Conservation (phyloP, 2,329 filamentous ascomycete species). For the Aureobasidium mangrovei region DNA sequence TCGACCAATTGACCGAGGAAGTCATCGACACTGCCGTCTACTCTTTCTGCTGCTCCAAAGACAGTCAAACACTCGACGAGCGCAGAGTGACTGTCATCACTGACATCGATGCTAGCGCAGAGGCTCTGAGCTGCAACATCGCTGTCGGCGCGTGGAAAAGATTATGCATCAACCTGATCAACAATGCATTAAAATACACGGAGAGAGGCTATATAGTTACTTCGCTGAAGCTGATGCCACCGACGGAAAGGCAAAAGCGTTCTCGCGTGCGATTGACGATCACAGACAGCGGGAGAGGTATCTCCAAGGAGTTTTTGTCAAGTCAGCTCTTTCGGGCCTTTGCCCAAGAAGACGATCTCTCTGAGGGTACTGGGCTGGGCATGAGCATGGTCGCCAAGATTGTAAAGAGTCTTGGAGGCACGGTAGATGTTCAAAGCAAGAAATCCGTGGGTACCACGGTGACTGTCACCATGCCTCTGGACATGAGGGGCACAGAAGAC, state of each 20-base stretch:
- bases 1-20: slow-evolving; percentile 2
- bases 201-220: slow-evolving; percentile 28
- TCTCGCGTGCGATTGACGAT: slow-evolving; percentile 28
- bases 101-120: slow-evolving; percentile 6
- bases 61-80: background rate
- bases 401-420: slow-evolving; percentile 20
- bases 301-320: slow-evolving; percentile 48
- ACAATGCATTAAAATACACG: slow-evolving; percentile 41
- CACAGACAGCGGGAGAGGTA: slow-evolving; percentile 57
- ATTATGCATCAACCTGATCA: slow-evolving; percentile 22
- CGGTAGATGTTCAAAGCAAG: slow-evolving; percentile 33
- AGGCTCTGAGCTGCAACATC: slow-evolving; percentile 1
- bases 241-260: slow-evolving; percentile 3
- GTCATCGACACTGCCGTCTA: slow-evolving; percentile 7
- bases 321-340: slow-evolving; percentile 26
- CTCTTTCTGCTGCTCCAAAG: slow-evolving; percentile 6
- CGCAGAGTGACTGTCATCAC: slow-evolving; percentile 5
- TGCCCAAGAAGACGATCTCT: slow-evolving; percentile 25
- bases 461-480: slow-evolving; percentile 39
- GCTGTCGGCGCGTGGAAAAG: slow-evolving; percentile 6
- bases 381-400: slow-evolving; percentile 27
- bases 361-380: slow-evolving; percentile 27
- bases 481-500: background rate
- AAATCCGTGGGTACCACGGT: slow-evolving; percentile 38
- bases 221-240: background rate